A percentile compares a stretch with the other conserved stretches of the same genome.
Evolutionary conservation across 2,329 filamentous ascomycete species (phyloP).

Genomic region (Talaromyces sp.): DNA sequence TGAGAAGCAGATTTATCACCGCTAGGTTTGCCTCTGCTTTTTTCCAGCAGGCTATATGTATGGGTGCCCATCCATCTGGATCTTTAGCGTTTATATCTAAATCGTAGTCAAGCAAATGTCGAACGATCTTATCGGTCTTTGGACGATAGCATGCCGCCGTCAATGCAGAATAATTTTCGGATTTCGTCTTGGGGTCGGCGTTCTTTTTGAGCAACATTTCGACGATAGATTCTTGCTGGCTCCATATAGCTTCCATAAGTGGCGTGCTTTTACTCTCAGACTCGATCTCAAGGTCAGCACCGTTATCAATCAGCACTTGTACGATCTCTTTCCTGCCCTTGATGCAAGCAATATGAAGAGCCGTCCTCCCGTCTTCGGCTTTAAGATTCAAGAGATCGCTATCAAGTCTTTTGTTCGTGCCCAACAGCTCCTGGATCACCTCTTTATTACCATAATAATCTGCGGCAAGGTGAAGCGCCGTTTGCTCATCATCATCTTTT

Average conservation of each 20-base stretch:
- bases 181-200: too few species aligned
- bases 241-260: neutral
- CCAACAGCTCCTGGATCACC: too few species aligned
- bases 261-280: neutral
- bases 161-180: neutral
- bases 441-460: neutral
- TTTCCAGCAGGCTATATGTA: neutral
- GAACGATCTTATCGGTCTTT: neutral
- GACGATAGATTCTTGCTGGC: neutral
- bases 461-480: neutral
- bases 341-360: neutral
- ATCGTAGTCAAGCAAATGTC: neutral
- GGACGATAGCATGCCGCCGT: neutral
- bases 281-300: too few species aligned
- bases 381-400: neutral
- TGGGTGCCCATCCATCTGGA: neutral
- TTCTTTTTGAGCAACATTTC: neutral
- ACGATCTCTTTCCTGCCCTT: neutral
- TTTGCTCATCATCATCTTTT: neutral
- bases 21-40: neutral
- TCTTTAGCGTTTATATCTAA: neutral
- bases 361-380: neutral
- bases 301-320: neutral
- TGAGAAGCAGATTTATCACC: neutral
- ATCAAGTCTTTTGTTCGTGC: too few species aligned